Conservation (phyloP, 2,329 filamentous ascomycete genomes). For the Nannizziopsis arthrosporioides region DNA sequence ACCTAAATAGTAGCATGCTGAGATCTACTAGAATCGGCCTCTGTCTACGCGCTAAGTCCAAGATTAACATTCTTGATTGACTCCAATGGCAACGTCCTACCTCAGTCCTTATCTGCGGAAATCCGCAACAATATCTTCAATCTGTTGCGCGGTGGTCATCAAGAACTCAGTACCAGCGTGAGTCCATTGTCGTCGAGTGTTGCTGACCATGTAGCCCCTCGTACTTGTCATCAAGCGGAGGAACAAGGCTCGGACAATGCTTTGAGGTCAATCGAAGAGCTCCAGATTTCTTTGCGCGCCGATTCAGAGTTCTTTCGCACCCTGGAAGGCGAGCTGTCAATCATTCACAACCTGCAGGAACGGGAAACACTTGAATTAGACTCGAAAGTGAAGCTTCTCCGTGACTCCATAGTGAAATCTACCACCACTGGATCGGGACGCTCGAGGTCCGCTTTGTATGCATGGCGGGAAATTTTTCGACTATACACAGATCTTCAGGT, state of each 20-base stretch:
- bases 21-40: constrained; percentile 25
- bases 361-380: constrained; percentile 54
- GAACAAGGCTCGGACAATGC: not conserved
- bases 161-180: constrained; percentile 41
- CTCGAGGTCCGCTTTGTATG: constrained; percentile 53
- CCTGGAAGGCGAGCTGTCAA: constrained; percentile 58
- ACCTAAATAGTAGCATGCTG: not conserved
- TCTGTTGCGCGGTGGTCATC: constrained; percentile 55
- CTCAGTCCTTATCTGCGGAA: too few species aligned
- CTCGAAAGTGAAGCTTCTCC: constrained; percentile 51
- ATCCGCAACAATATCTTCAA: constrained; percentile 46
- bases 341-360: constrained; percentile 56
- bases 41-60: constrained; percentile 44
- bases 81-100: constrained; percentile 26
- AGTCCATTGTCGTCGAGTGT: constrained; percentile 48
- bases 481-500: constrained; percentile 67
- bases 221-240: constrained; percentile 15
- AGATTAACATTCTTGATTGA: constrained; percentile 60
- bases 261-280: not conserved
- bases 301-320: constrained; percentile 71
- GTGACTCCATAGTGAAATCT: constrained; percentile 48
- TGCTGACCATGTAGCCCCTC: constrained; percentile 22
- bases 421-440: constrained; percentile 54
- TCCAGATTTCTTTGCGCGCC: constrained; percentile 67
- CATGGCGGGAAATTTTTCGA: constrained; percentile 72